Conservation (phyloP, 495 filamentous ascomycete species). For the Aspergillus ellipticus region DNA sequence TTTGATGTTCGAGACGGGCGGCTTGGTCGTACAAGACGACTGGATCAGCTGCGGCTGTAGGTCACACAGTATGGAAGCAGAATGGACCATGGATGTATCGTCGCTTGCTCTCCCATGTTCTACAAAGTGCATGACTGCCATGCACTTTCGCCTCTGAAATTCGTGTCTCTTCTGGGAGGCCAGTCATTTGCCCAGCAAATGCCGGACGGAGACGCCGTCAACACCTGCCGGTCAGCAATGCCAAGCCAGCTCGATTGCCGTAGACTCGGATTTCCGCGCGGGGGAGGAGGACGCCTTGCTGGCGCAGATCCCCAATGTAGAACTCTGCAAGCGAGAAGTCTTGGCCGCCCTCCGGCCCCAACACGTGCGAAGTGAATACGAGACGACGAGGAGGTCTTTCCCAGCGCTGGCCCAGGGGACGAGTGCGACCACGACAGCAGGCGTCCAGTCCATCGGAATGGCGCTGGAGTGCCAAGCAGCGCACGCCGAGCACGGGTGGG, state of each 20-base stretch:
- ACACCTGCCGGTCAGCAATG: neutral
- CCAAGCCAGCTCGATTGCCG: neutral
- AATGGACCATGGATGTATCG: neutral
- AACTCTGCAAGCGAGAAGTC: neutral
- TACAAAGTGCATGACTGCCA: neutral
- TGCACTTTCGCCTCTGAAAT: neutral
- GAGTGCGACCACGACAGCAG: conserved; percentile 1
- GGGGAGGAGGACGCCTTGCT: neutral
- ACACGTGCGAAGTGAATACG: conserved; percentile 3
- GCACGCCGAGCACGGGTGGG: neutral
- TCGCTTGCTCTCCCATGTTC: neutral
- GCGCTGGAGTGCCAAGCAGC: neutral
- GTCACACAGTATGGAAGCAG: neutral
- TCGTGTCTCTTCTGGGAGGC: neutral
- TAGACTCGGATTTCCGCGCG: neutral
- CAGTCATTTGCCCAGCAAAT: neutral
- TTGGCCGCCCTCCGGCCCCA: neutral
- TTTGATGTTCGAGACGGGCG: neutral
- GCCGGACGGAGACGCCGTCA: neutral
- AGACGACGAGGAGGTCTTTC: neutral
- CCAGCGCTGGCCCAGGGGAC: neutral
- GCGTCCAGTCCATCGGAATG: conserved; percentile 1
- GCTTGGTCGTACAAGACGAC: neutral
- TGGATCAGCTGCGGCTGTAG: conserved; percentile 2
- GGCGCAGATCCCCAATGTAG: neutral